Evolutionary conservation across 1,139 yeast species (phyloP).

Genomic region (Diutina neorugosa): DNA sequence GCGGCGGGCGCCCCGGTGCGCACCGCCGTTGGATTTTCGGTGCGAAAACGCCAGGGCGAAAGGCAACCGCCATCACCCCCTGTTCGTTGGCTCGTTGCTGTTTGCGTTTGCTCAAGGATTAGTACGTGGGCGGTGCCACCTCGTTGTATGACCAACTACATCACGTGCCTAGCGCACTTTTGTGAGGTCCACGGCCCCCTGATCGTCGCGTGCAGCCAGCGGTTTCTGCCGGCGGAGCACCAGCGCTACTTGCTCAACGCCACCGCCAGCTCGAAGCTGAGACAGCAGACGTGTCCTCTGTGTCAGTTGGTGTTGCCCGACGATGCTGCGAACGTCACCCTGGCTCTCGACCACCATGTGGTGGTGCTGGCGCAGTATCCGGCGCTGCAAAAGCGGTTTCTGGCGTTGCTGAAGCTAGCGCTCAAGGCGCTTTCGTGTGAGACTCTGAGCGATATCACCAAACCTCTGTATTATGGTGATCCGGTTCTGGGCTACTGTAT

Average conservation of each 20-base stretch:
- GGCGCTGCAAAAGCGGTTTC: slow-evolving; percentile 35
- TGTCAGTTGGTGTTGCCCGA: slow-evolving; percentile 28
- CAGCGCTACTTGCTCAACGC: neutral
- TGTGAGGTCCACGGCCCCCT: slow-evolving; percentile 85
- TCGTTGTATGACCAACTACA: slow-evolving; percentile 12
- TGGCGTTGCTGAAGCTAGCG: slow-evolving; percentile 46
- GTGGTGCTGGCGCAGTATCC: slow-evolving; percentile 55
- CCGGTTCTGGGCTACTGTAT: slow-evolving; percentile 55
- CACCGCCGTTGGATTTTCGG: neutral
- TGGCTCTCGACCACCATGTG: slow-evolving; percentile 11
- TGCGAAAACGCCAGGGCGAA: neutral
- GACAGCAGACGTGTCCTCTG: slow-evolving; percentile 43
- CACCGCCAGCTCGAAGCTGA: slow-evolving; percentile 11
- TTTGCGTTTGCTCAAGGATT: neutral
- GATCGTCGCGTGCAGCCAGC: slow-evolving; percentile 62
- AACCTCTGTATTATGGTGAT: slow-evolving; percentile 67
- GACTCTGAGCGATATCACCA: slow-evolving; percentile 49
- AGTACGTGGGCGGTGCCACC: neutral
- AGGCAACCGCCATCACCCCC: neutral
- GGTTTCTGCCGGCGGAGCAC: slow-evolving; percentile 4
- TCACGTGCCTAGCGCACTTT: slow-evolving; percentile 62
- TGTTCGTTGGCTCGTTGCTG: too few species aligned
- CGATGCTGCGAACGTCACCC: slow-evolving; percentile 18
- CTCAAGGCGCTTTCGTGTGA: slow-evolving; percentile 65
- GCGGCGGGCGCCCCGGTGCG: too few species aligned